phyloP scores from a whole-genome alignment of 495 filamentous ascomycete genomes.

The Penicillium lividum region DNA sequence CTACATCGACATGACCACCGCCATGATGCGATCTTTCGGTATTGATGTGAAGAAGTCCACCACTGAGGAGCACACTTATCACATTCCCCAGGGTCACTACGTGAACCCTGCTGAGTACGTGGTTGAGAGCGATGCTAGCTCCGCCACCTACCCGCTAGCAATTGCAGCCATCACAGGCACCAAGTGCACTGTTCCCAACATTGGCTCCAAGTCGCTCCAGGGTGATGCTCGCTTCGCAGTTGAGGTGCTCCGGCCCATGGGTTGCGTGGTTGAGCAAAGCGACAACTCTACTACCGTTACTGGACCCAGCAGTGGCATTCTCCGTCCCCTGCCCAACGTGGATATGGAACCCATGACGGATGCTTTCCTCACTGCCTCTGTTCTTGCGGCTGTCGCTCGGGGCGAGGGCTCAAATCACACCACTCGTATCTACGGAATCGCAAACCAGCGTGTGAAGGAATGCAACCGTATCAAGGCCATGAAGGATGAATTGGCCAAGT shows the following conservation, averaged over 20 bases:
- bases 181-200: conserved; percentile 93
- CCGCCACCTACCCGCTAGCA: conserved; percentile 93
- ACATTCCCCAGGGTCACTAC: conserved; percentile 86
- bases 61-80: conserved; percentile 84
- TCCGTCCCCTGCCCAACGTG: conserved; percentile 72
- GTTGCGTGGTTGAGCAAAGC: conserved; percentile 84
- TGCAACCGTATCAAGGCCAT: conserved; percentile 97
- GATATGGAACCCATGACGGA: conserved; percentile 99
- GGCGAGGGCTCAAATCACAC: conserved; percentile 55
- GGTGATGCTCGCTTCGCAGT: conserved; percentile 95
- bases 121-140: conserved; percentile 96
- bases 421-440: conserved; percentile 88
- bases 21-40: conserved; percentile 96
- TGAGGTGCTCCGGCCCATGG: conserved; percentile 90
- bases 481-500: conserved; percentile 95
- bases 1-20: conserved; percentile 98
- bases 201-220: conserved; percentile 87
- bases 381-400: conserved; percentile 88
- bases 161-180: conserved; percentile 94
- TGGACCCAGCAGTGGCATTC: conserved; percentile 70
- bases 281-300: conserved; percentile 88
- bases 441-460: conserved; percentile 98
- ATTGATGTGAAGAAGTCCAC: conserved; percentile 72
- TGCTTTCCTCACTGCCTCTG: conserved; percentile 92
- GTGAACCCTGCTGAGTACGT: conserved; percentile 83